Percentiles rank a stretch among this genome's conserved stretches.
These are phyloP conservation scores for Vigna hirtella DNA, from an alignment of 306 rosid species.

Conservation along the genomic window DNA sequence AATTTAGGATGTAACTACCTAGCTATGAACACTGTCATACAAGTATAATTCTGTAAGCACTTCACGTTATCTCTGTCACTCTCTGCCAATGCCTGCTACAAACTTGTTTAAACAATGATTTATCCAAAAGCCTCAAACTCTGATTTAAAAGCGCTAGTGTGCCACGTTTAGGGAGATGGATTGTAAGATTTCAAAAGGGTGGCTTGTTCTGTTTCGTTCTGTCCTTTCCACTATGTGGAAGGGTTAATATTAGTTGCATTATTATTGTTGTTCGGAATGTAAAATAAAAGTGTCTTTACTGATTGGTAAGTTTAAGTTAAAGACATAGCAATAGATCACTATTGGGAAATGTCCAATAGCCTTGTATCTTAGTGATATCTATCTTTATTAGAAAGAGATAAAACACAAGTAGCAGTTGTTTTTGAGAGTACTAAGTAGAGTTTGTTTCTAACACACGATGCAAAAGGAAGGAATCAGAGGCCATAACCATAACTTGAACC, in stretches of 20 bases:
- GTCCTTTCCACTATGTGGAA: conserved; percentile 20
- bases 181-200: neutral
- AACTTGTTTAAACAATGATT: neutral
- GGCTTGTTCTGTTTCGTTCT: conserved; percentile 4
- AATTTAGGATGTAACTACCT: conserved; percentile 14
- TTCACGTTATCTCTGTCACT: conserved; percentile 5
- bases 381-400: neutral
- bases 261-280: neutral
- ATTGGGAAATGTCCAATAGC: neutral
- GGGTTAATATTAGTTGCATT: neutral
- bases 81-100: neutral
- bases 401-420: too few relatives aligned
- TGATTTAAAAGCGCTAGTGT: neutral
- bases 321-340: neutral
- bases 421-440: neutral
- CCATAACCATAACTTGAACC: conserved; percentile 29
- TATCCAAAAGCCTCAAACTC: neutral
- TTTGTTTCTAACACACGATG: conserved; percentile 32
- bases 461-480: conserved; percentile 20
- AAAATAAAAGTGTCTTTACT: neutral
- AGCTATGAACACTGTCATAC: conserved; percentile 10
- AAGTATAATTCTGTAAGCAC: conserved; percentile 9
- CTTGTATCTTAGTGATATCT: neutral
- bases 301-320: neutral
- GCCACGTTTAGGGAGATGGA: neutral